Conservation (phyloP, 75 land plant genomes). For the Cryptomeria japonica region DNA sequence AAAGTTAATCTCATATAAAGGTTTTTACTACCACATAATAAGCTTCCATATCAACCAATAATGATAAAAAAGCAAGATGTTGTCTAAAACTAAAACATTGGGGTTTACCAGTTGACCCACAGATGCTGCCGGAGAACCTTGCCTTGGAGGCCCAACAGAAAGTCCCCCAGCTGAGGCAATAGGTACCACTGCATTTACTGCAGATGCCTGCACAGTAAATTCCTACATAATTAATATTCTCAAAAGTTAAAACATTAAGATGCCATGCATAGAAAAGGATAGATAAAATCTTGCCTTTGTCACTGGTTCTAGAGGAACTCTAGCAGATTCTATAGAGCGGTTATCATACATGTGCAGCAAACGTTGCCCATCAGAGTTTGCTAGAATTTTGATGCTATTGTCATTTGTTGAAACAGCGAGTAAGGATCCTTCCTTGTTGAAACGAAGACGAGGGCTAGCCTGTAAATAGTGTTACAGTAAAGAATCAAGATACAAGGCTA, state of each 20-base stretch:
- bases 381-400: slow-evolving; percentile 74
- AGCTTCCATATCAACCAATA: background rate
- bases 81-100: background rate
- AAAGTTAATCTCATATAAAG: background rate
- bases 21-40: background rate
- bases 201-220: slow-evolving; percentile 14
- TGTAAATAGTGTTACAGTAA: slow-evolving; percentile 15
- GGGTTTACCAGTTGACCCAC: slow-evolving; percentile 42
- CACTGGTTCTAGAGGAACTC: slow-evolving; percentile 35
- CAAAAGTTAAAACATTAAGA: background rate
- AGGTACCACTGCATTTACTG: slow-evolving; percentile 31
- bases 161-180: slow-evolving; percentile 32
- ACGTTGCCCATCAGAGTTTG: slow-evolving; percentile 70
- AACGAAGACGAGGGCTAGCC: slow-evolving; percentile 76
- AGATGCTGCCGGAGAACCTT: slow-evolving; percentile 36
- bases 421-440: slow-evolving; percentile 78
- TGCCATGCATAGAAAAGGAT: background rate
- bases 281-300: slow-evolving; percentile 34
- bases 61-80: background rate
- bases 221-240: background rate
- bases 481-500: background rate
- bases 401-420: slow-evolving; percentile 82
- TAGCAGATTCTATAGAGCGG: slow-evolving; percentile 47
- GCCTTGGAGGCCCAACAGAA: slow-evolving; percentile 41
- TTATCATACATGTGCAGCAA: slow-evolving; percentile 57